Conservation (phyloP, 495 filamentous ascomycete genomes). For the Paragyromitra xinjiangensis region DNA sequence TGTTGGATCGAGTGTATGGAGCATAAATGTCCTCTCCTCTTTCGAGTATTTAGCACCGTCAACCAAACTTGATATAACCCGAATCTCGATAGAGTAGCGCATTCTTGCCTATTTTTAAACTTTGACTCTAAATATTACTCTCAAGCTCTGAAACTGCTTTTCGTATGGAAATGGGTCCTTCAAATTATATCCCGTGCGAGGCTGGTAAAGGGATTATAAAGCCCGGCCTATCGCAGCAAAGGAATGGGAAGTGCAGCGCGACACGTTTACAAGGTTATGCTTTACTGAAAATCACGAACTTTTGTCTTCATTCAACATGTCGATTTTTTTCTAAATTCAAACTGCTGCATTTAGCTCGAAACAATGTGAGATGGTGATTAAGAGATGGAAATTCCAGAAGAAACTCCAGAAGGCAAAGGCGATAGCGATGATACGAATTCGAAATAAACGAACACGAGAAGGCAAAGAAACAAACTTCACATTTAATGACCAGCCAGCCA, state of each 20-base stretch:
- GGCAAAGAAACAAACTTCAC: slow-evolving; percentile 9
- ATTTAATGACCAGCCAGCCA: slow-evolving; percentile 10
- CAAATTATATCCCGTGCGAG: neutral
- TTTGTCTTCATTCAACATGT: neutral
- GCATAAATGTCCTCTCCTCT: neutral
- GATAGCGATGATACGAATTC: slow-evolving; percentile 13
- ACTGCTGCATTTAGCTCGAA: neutral
- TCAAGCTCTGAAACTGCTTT: neutral
- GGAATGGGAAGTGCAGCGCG: slow-evolving; percentile 25
- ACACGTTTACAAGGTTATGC: slow-evolving; percentile 13
- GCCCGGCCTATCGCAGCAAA: neutral
- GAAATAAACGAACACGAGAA: neutral
- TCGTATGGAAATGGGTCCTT: neutral
- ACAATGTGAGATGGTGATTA: slow-evolving; percentile 25
- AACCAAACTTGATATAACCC: neutral
- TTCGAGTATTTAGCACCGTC: neutral
- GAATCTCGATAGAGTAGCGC: neutral
- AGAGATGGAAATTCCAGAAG: slow-evolving; percentile 25
- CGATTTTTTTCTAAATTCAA: neutral
- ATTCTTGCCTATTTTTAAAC: too few relatives aligned
- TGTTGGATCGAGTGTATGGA: neutral
- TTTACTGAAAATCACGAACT: neutral
- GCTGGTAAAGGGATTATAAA: slow-evolving; percentile 14
- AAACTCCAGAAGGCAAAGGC: slow-evolving; percentile 21
- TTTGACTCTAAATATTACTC: neutral